Evolutionary conservation across 108 stramenopile genomes (phyloP).

Genomic region (Schizochytrium sp.): DNA sequence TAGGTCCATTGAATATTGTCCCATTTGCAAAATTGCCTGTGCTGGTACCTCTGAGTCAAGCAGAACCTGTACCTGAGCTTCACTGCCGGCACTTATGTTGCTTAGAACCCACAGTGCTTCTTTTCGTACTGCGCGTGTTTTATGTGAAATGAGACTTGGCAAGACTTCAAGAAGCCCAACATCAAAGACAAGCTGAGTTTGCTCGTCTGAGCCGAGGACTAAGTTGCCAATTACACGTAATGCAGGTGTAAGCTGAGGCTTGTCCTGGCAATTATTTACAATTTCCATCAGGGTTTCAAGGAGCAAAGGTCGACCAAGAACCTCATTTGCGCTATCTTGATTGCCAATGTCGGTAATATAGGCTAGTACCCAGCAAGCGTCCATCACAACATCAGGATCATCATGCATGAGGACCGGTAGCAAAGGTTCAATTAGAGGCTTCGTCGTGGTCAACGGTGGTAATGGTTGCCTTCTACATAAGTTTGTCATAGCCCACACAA

Average conservation of each 20-base stretch:
- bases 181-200: slow-evolving; percentile 21
- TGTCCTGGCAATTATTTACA: not conserved
- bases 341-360: not conserved
- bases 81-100: not conserved
- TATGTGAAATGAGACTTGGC: not conserved
- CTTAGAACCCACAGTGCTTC: not conserved
- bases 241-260: not conserved
- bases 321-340: not conserved
- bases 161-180: not conserved
- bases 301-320: not conserved
- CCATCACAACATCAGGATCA: not conserved
- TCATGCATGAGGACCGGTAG: not conserved
- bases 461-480: not conserved
- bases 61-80: not conserved
- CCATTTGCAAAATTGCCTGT: not conserved
- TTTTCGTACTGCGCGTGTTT: not conserved
- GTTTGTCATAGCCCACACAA: slow-evolving; percentile 21
- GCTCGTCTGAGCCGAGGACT: not conserved
- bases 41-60: not conserved
- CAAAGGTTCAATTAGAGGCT: not conserved
- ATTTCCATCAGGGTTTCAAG: not conserved
- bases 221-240: slow-evolving; percentile 13
- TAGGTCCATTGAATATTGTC: not conserved
- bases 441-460: not conserved
- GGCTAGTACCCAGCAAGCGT: not conserved